phyloP scores from a whole-genome alignment of 2,329 filamentous ascomycete genomes.

The Fusarium agapanthi region DNA sequence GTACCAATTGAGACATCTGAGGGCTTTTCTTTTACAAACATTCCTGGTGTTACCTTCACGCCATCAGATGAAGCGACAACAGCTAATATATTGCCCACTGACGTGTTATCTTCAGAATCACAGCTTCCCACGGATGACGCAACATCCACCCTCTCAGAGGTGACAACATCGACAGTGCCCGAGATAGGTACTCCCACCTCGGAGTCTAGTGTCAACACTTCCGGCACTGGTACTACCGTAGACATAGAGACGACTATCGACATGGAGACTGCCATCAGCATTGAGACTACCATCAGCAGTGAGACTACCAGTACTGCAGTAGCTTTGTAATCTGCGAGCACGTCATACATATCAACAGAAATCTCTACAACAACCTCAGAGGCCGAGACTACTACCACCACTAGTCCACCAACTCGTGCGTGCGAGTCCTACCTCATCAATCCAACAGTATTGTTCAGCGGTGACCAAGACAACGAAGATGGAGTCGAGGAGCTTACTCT shows the following conservation, averaged over 20 bases:
- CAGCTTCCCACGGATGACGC: not conserved
- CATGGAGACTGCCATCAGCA: not conserved
- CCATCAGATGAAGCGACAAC: not conserved
- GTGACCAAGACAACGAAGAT: not conserved
- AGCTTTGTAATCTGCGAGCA: not conserved
- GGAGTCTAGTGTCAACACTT: rapidly evolving
- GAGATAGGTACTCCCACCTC: not conserved
- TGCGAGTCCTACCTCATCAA: not conserved
- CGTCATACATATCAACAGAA: not conserved
- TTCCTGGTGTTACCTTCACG: not conserved
- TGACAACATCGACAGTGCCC: rapidly evolving
- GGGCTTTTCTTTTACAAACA: not conserved
- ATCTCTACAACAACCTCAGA: not conserved
- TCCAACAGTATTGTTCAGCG: not conserved
- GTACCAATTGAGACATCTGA: not conserved
- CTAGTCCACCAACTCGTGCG: not conserved
- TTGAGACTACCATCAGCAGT: not conserved
- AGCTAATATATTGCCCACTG: not conserved
- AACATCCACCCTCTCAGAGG: rapidly evolving
- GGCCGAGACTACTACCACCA: not conserved
- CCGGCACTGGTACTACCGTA: too few species aligned
- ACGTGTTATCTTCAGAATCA: rapidly evolving
- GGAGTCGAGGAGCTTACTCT: not conserved
- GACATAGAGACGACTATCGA: not conserved
- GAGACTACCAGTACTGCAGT: not conserved